Percentiles rank a stretch among this genome's conserved stretches.
Conservation (phyloP, 805 yeast genomes). For the Yamadazyma philogaea region DNA sequence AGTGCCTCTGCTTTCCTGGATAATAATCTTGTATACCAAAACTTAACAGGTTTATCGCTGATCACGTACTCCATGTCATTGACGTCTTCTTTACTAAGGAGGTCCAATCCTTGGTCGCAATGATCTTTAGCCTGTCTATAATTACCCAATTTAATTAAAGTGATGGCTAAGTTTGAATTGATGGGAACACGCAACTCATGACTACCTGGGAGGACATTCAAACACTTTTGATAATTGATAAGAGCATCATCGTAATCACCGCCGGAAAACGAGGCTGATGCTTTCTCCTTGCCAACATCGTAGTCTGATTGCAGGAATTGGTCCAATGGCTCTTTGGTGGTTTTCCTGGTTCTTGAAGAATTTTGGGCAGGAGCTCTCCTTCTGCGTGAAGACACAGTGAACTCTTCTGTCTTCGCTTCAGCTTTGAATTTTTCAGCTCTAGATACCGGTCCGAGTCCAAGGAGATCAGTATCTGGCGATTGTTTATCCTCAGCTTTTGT, state of each 20-base stretch:
- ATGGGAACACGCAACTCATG: conserved; percentile 69
- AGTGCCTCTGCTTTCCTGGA: conserved; percentile 76
- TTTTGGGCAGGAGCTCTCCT: conserved; percentile 8
- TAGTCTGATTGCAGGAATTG: conserved; percentile 42
- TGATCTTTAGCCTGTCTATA: conserved; percentile 49
- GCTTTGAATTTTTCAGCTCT: conserved; percentile 27
- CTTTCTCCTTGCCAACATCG: conserved; percentile 52
- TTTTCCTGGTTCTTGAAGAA: conserved; percentile 7
- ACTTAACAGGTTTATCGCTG: conserved; percentile 53
- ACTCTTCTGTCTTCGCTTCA: conserved; percentile 15
- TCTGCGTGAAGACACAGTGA: conserved; percentile 25
- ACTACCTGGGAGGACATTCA: conserved; percentile 50
- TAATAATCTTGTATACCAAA: conserved; percentile 71
- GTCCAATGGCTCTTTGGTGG: conserved; percentile 25
- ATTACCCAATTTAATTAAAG: conserved; percentile 67
- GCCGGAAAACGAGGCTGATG: conserved; percentile 60
- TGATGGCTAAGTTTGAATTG: conserved; percentile 67
- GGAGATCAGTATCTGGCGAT: conserved; percentile 23
- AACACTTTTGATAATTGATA: conserved; percentile 51
- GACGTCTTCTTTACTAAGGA: conserved; percentile 27
- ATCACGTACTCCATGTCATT: conserved; percentile 27
- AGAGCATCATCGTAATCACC: conserved; percentile 80
- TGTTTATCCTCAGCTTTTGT: not conserved
- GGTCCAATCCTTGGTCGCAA: conserved; percentile 46
- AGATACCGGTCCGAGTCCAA: conserved; percentile 20